phyloP scores from a whole-genome alignment of 257 asterid species.

The Jacaranda mimosifolia region DNA sequence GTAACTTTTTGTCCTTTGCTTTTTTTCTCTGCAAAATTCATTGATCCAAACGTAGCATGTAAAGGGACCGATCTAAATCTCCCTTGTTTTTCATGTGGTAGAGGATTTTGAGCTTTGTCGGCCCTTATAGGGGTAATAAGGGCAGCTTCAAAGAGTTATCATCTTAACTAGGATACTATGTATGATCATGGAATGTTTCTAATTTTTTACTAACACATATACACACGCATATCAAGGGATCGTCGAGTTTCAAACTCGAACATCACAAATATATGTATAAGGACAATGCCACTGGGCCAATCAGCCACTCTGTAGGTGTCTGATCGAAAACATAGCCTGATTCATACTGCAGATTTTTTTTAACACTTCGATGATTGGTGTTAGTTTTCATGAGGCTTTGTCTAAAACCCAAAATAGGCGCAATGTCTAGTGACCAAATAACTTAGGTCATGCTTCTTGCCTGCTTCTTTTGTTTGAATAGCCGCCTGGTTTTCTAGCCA shows the following conservation, averaged over 20 bases:
- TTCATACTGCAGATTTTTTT: slow-evolving; percentile 9
- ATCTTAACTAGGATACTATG: slow-evolving; percentile 13
- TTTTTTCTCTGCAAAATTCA: not conserved
- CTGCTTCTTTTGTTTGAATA: slow-evolving; percentile 33
- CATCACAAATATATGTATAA: too few relatives aligned
- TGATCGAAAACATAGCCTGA: slow-evolving; percentile 22
- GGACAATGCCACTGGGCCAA: too few relatives aligned
- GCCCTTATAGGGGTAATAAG: not conserved
- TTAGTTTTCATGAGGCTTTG: not conserved
- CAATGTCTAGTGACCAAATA: slow-evolving; percentile 2
- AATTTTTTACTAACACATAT: not conserved
- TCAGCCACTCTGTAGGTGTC: too few relatives aligned
- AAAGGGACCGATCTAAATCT: slow-evolving; percentile 3
- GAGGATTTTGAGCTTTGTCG: slow-evolving; percentile 4
- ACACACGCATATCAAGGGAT: too few relatives aligned
- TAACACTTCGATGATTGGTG: slow-evolving; percentile 22
- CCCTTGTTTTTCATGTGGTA: slow-evolving; percentile 14
- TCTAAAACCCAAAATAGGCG: slow-evolving; percentile 28
- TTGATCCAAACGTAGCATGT: not conserved
- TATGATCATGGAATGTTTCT: not conserved
- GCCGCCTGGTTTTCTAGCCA: slow-evolving; percentile 15
- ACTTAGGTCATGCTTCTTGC: slow-evolving; percentile 15
- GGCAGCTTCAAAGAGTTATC: not conserved
- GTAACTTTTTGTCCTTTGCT: not conserved
- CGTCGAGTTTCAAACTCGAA: too few relatives aligned